phyloP scores from a whole-genome alignment of 2,329 filamentous ascomycete species.

The Arthroderma sp. region DNA sequence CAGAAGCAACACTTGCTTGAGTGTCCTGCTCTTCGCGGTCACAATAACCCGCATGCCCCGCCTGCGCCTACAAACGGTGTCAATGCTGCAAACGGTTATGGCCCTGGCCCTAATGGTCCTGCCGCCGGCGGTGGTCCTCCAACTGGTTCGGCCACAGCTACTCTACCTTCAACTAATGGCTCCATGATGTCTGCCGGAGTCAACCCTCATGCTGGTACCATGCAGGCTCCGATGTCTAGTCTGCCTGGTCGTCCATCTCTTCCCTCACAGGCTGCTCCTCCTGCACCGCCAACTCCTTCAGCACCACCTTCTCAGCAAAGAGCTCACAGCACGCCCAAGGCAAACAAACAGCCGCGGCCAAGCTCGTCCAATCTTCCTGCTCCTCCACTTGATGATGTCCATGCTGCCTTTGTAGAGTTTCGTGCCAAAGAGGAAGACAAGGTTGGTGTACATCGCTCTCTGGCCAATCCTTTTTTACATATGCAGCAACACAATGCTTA shows the following conservation, averaged over 20 bases:
- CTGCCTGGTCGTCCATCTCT: slow-evolving; percentile 28
- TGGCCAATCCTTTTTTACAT: neutral
- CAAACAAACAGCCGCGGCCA: slow-evolving; percentile 21
- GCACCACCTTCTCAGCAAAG: slow-evolving; percentile 19
- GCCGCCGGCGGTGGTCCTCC: slow-evolving; percentile 18
- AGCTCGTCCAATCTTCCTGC: slow-evolving; percentile 30
- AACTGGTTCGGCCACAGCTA: slow-evolving; percentile 18
- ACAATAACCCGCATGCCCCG: slow-evolving; percentile 31
- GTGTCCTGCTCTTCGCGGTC: slow-evolving; percentile 35
- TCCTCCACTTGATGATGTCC: slow-evolving; percentile 36
- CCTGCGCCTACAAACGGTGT: slow-evolving; percentile 27
- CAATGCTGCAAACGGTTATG: slow-evolving; percentile 29
- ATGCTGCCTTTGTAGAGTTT: slow-evolving; percentile 37
- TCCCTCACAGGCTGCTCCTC: slow-evolving; percentile 24
- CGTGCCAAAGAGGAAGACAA: slow-evolving; percentile 35
- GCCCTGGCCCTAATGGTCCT: slow-evolving; percentile 27
- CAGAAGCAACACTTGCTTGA: slow-evolving; percentile 40
- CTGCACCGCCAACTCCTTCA: slow-evolving; percentile 18
- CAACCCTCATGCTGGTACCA: slow-evolving; percentile 29
- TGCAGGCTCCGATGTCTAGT: slow-evolving; percentile 30
- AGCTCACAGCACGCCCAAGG: slow-evolving; percentile 25
- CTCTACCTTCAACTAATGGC: slow-evolving; percentile 30
- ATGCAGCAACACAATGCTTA: slow-evolving; percentile 11
- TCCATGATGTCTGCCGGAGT: slow-evolving; percentile 33
- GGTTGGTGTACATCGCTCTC: slow-evolving; percentile 13